Conservation (phyloP, 768 basidiomycete genomes). For the Pulveroboletus sp. region DNA sequence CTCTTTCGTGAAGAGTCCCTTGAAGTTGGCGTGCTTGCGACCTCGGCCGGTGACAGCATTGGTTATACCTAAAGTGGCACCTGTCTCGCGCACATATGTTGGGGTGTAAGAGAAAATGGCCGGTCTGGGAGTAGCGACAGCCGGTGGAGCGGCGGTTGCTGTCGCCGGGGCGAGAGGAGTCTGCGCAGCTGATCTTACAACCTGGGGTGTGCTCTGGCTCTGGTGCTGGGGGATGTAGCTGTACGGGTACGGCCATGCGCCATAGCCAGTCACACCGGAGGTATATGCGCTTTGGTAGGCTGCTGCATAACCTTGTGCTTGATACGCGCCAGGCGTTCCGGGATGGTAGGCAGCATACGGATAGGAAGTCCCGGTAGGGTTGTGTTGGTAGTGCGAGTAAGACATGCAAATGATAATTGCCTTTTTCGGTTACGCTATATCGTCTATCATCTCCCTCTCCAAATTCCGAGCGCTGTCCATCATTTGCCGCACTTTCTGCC, state of each 20-base stretch:
- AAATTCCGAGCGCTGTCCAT: constrained; percentile 70
- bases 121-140: constrained; percentile 32
- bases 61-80: constrained; percentile 32
- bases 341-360: constrained; percentile 61
- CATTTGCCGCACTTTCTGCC: constrained; percentile 64
- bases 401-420: constrained; percentile 18
- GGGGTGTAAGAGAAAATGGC: constrained; percentile 57
- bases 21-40: constrained; percentile 63
- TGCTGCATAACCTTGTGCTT: constrained; percentile 46
- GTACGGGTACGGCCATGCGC: constrained; percentile 66
- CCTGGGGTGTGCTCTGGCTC: constrained; percentile 20
- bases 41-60: constrained; percentile 43
- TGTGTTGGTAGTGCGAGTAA: constrained; percentile 35
- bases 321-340: constrained; percentile 42
- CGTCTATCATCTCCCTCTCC: constrained; percentile 47
- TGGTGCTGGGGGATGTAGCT: constrained; percentile 48
- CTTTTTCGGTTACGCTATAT: constrained; percentile 1
- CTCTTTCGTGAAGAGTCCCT: constrained; percentile 78
- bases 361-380: constrained; percentile 51
- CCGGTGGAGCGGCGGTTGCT: constrained; percentile 28
- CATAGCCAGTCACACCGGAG: constrained; percentile 65
- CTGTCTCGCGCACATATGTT: constrained; percentile 45
- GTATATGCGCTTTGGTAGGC: constrained; percentile 46
- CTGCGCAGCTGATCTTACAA: constrained; percentile 28
- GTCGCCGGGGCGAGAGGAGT: constrained; percentile 23